Evolutionary conservation across 2,329 filamentous ascomycete species (phyloP).

Genomic region (Trichoderma sp.): DNA sequence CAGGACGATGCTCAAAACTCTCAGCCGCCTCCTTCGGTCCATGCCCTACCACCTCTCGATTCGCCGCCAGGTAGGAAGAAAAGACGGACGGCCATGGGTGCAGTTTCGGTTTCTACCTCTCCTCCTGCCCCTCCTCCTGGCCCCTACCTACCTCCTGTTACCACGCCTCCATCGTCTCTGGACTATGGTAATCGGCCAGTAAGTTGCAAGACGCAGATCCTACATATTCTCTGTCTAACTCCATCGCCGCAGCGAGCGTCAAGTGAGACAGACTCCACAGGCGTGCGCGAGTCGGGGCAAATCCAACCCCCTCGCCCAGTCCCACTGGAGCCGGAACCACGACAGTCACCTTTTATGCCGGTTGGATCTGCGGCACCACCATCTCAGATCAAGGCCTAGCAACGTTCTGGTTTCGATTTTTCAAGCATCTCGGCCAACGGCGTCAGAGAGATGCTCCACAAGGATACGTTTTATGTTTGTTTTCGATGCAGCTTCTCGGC

Average conservation of each 20-base stretch:
- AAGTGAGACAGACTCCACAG: background rate
- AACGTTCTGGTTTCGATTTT: background rate
- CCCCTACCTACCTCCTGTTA: background rate
- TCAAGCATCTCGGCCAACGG: background rate
- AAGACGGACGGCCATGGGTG: background rate
- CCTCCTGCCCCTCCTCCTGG: background rate
- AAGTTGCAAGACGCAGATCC: background rate
- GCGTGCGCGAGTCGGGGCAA: background rate
- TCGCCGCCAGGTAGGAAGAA: constrained; percentile 9
- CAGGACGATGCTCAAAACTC: background rate
- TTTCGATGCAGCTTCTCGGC: background rate
- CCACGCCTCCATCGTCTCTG: background rate
- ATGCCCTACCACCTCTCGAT: background rate
- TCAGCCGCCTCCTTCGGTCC: background rate
- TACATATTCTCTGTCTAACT: background rate
- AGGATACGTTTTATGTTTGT: background rate
- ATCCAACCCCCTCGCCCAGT: constrained; percentile 8
- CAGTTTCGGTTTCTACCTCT: background rate
- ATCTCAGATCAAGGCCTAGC: constrained; percentile 11
- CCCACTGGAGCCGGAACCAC: constrained; percentile 8
- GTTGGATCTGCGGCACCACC: background rate
- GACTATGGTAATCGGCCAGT: constrained; percentile 2
- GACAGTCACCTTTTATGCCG: constrained; percentile 4
- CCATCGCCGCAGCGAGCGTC: background rate
- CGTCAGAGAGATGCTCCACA: background rate